Evolutionary conservation across 208 protist genomes (phyloP), one percentile per base, ranked within the genome.

Genomic region (Leishmania martiniquensis): DNA sequence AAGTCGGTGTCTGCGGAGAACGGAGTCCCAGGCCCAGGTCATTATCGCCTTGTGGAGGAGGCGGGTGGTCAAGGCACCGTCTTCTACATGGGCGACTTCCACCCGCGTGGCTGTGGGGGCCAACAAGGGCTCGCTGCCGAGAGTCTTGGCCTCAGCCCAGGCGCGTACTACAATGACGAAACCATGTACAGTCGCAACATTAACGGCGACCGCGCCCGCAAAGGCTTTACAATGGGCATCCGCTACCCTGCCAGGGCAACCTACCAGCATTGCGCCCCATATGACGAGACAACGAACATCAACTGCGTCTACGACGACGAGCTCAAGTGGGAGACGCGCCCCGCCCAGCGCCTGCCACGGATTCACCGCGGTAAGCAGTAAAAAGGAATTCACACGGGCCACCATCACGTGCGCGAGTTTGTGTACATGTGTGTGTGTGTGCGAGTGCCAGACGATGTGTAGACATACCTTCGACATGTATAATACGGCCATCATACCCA

Each of bases 281-380:
- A 87, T 51, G 89, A 94, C 80, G 79, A 81, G 63, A 88, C 82
- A 5, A 97, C 88, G 4, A 97, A 97, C 78, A 89, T 92, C 44
- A 97, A 94, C 86, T 93, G 89, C 78, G 77, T 89, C 13, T 97
- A 95, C 80, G 75, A 79, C 1, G 89, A 97, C 70, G 91, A 97
- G 81, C 77, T 66, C 25, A 93, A 83, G 47, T 97, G 86, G 82
- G 84, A 92, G 81, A 78, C 75, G 4, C 82, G 84, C 42, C 39
- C 70, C 29, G 89, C 78, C 51, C 47, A 82, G 71, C 72, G 62
- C 29, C 68, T 78, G 66, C 68, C 81, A n/a, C 69, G 60, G 54
- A 57, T 85, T 42, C 29, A 51, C 6, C 47, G 54, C n/a, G 51
- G 52, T 15, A 82, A 49, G 66, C 65, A 51, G 37, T 76, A 44